A percentile compares a stretch with the other conserved stretches of the same genome.
Evolutionary conservation across 306 rosid genomes (phyloP).

Genomic region (Lathyrus oleraceus): DNA sequence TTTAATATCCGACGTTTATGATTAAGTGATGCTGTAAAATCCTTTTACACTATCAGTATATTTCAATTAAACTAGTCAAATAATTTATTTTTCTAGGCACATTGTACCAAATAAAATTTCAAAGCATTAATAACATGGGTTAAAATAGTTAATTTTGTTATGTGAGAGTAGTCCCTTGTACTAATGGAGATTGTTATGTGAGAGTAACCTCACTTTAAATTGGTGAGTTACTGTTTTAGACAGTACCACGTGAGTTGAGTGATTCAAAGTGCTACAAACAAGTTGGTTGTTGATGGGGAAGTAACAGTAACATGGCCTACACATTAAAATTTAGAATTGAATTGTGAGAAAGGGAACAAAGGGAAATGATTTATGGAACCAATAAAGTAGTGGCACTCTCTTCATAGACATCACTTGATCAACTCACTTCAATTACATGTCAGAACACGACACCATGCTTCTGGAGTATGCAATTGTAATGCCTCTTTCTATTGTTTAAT

Average conservation of each 20-base stretch:
- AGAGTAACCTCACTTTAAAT: neutral
- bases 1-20: too few species aligned
- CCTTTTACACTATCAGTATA: too few species aligned
- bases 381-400: constrained; percentile 18
- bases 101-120: too few species aligned
- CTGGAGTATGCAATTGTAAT: neutral
- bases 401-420: neutral
- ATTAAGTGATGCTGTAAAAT: too few species aligned
- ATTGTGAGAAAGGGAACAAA: neutral
- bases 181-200: neutral
- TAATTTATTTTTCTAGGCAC: too few species aligned
- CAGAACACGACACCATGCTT: constrained; percentile 18
- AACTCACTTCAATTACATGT: constrained; percentile 22
- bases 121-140: too few species aligned
- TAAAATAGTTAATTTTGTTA: too few species aligned
- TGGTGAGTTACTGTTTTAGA: neutral
- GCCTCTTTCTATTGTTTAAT: neutral
- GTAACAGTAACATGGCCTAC: constrained; percentile 6
- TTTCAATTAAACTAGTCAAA: too few species aligned
- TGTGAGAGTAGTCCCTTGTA: too few species aligned
- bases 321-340: constrained; percentile 6
- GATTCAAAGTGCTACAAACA: neutral
- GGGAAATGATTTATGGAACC: constrained; percentile 7
- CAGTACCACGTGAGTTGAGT: neutral
- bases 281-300: neutral